Conservation (phyloP, 1,139 yeast species). For the Candida neerlandica region DNA sequence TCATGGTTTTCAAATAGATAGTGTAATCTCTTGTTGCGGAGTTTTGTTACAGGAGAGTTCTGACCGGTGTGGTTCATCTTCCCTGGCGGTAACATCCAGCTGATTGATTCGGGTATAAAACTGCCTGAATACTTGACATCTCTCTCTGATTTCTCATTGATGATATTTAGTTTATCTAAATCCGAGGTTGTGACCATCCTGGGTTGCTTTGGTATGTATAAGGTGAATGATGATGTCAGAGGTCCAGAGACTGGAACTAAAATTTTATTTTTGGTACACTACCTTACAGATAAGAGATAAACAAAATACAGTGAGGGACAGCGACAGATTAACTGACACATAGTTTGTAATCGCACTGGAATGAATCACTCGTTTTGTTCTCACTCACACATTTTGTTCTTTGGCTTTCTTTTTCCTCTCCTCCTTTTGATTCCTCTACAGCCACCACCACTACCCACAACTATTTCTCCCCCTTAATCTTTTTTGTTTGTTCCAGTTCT, state of each 20-base stretch:
- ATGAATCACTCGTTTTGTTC: slow-evolving; percentile 1
- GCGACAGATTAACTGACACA: not conserved
- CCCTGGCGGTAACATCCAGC: slow-evolving; percentile 12
- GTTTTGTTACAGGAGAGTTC: slow-evolving; percentile 3
- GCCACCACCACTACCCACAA: not conserved
- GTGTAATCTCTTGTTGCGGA: slow-evolving; percentile 13
- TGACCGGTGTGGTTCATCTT: not conserved
- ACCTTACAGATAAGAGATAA: slow-evolving; percentile 4
- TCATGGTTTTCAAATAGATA: slow-evolving; percentile 9
- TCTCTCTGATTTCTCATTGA: slow-evolving; percentile 10
- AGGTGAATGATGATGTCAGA: not conserved
- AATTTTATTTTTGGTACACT: not conserved
- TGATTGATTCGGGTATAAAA: slow-evolving; percentile 10
- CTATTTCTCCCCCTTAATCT: not conserved
- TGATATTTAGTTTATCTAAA: slow-evolving; percentile 9
- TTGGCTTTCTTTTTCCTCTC: not conserved
- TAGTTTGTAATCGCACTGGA: not conserved
- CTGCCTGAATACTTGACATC: not conserved
- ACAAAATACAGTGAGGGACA: no score
- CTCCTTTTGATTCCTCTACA: not conserved
- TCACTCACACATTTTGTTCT: not conserved
- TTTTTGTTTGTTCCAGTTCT: slow-evolving; percentile 4
- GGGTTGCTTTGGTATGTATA: not conserved
- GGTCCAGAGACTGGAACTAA: not conserved
- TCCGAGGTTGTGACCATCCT: slow-evolving; percentile 16